A percentile compares a stretch with the other conserved stretches of the same genome.
Evolutionary conservation across 2,329 filamentous ascomycete species (phyloP).

Genomic region (Apiospora rasikravindrae): DNA sequence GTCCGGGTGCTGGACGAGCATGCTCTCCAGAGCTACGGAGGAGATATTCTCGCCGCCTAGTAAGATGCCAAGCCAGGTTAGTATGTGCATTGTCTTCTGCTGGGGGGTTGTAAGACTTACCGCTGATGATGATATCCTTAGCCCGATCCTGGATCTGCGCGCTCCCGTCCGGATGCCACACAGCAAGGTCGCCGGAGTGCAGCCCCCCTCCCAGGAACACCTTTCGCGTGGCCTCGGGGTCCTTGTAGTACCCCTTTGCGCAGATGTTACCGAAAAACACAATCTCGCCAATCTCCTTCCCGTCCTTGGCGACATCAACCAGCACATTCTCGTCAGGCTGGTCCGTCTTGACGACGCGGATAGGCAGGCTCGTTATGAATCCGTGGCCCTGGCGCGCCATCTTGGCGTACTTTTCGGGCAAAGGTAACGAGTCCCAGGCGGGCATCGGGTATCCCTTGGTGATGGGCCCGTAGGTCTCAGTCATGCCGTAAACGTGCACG

Average conservation of each 20-base stretch:
- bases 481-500: slow-evolving; percentile 90
- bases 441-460: slow-evolving; percentile 92
- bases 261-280: slow-evolving; percentile 93
- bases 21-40: slow-evolving; percentile 86
- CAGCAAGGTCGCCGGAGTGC: slow-evolving; percentile 90
- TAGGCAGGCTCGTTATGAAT: slow-evolving; percentile 81
- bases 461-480: slow-evolving; percentile 92
- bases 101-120: slow-evolving; percentile 51
- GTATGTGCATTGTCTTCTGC: too few relatives aligned
- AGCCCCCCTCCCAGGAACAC: slow-evolving; percentile 85
- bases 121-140: slow-evolving; percentile 98
- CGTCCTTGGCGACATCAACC: slow-evolving; percentile 70
- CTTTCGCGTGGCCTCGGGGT: slow-evolving; percentile 82
- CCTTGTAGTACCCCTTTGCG: slow-evolving; percentile 89
- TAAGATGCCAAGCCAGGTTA: not conserved
- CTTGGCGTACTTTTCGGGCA: slow-evolving; percentile 79
- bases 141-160: slow-evolving; percentile 91
- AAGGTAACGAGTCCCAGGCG: slow-evolving; percentile 76
- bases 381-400: slow-evolving; percentile 97
- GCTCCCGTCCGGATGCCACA: slow-evolving; percentile 89
- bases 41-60: slow-evolving; percentile 95
- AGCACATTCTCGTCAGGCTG: slow-evolving; percentile 70
- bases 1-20: slow-evolving; percentile 86
- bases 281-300: slow-evolving; percentile 81
- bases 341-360: slow-evolving; percentile 81